Percentiles rank a stretch among this genome's conserved stretches.
Evolutionary conservation across 2,329 filamentous ascomycete genomes (phyloP).

Genomic region (Colletotrichum zoysiae): DNA sequence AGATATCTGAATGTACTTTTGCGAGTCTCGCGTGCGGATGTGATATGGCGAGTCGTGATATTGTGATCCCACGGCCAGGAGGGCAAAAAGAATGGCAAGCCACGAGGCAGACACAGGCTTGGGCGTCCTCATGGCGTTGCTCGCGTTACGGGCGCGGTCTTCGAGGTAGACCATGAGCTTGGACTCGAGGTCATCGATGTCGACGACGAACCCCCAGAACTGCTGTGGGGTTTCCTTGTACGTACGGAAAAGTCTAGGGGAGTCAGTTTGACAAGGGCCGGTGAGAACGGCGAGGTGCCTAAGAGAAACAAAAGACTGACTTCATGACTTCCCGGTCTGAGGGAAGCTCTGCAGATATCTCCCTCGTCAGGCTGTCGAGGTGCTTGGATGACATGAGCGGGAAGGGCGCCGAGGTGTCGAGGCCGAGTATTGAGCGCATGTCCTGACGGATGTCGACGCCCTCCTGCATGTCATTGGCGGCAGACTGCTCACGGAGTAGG

Average conservation of each 20-base stretch:
- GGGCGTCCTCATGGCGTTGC: slow-evolving; percentile 58
- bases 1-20: slow-evolving; percentile 72
- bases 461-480: slow-evolving; percentile 63
- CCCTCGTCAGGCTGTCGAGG: slow-evolving; percentile 69
- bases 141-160: slow-evolving; percentile 69
- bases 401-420: slow-evolving; percentile 75
- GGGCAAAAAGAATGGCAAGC: slow-evolving; percentile 74
- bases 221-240: slow-evolving; percentile 77
- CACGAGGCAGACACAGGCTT: slow-evolving; percentile 72
- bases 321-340: slow-evolving; percentile 76
- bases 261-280: slow-evolving; percentile 7
- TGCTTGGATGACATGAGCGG: slow-evolving; percentile 75
- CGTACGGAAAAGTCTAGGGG: slow-evolving; percentile 69
- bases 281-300: neutral
- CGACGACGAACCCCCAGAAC: slow-evolving; percentile 76
- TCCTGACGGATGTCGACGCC: slow-evolving; percentile 71
- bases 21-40: slow-evolving; percentile 68
- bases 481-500: slow-evolving; percentile 72
- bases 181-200: slow-evolving; percentile 74
- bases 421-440: slow-evolving; percentile 74
- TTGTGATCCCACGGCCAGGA: slow-evolving; percentile 74
- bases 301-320: slow-evolving; percentile 55
- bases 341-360: slow-evolving; percentile 72
- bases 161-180: slow-evolving; percentile 75
- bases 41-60: slow-evolving; percentile 76